A percentile compares a stretch with the other conserved stretches of the same genome.
Conservation (phyloP, 768 basidiomycete genomes). For the Termitomyces eurrhizus region DNA sequence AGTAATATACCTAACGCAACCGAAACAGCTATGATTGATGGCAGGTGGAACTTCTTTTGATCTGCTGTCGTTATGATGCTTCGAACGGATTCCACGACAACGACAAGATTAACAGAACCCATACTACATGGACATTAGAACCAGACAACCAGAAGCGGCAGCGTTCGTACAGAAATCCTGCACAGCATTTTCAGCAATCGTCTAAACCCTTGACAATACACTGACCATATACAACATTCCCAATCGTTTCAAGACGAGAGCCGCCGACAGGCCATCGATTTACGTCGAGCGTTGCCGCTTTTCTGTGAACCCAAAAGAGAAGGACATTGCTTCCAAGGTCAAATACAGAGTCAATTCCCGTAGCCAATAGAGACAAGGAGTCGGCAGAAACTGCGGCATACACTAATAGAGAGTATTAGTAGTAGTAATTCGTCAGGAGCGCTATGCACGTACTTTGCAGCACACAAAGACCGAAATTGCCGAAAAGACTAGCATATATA, state of each 20-base stretch:
- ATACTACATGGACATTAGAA: slow-evolving; percentile 48
- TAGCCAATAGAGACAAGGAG: slow-evolving; percentile 86
- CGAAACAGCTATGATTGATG: slow-evolving; percentile 79
- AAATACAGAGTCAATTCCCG: slow-evolving; percentile 83
- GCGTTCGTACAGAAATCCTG: slow-evolving; percentile 46
- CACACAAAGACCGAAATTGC: slow-evolving; percentile 69
- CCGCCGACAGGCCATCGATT: slow-evolving; percentile 94
- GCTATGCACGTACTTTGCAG: slow-evolving; percentile 55
- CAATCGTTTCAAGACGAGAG: slow-evolving; percentile 85
- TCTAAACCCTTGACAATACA: background rate
- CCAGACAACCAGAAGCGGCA: background rate
- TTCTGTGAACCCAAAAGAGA: slow-evolving; percentile 75
- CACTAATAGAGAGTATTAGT: slow-evolving; percentile 41
- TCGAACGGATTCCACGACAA: slow-evolving; percentile 84
- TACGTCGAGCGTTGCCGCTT: slow-evolving; percentile 64
- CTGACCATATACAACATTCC: slow-evolving; percentile 81
- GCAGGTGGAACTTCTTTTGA: slow-evolving; percentile 65
- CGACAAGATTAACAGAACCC: slow-evolving; percentile 87
- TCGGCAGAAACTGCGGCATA: slow-evolving; percentile 87
- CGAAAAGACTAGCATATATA: slow-evolving; percentile 74
- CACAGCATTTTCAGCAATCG: slow-evolving; percentile 1
- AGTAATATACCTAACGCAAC: slow-evolving; percentile 66
- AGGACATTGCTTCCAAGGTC: slow-evolving; percentile 82
- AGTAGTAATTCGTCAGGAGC: background rate
- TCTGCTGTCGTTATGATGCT: slow-evolving; percentile 56